phyloP scores from a whole-genome alignment of 1,139 yeast genomes.

The Citeromyces hawaiiensis region DNA sequence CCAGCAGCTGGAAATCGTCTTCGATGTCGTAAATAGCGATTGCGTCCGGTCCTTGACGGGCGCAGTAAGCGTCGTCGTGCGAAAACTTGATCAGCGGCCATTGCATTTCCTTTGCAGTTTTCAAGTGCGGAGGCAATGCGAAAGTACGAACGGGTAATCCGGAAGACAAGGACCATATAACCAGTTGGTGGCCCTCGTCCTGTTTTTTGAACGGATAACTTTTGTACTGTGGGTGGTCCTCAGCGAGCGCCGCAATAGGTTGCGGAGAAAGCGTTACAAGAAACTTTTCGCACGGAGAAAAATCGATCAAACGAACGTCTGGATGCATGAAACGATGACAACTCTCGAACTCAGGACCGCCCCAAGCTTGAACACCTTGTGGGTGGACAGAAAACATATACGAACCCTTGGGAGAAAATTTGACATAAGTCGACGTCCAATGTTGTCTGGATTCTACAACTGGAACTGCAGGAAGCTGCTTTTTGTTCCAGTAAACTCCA shows the following conservation, averaged over 20 bases:
- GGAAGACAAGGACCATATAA: conserved; percentile 83
- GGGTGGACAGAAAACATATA: conserved; percentile 81
- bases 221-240: conserved; percentile 46
- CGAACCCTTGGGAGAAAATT: conserved; percentile 91
- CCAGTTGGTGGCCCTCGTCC: conserved; percentile 87
- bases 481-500: conserved; percentile 82
- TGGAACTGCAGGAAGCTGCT: conserved; percentile 60
- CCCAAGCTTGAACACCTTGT: conserved; percentile 95
- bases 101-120: conserved; percentile 59
- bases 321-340: conserved; percentile 77
- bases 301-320: conserved; percentile 79
- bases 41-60: conserved; percentile 90
- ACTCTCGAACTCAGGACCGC: conserved; percentile 70
- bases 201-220: conserved; percentile 76
- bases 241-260: conserved; percentile 62
- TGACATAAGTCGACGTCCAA: conserved; percentile 80
- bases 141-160: conserved; percentile 83
- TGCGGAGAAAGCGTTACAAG: conserved; percentile 85
- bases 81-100: conserved; percentile 99
- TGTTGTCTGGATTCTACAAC: conserved; percentile 68
- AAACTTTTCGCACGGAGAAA: conserved; percentile 85
- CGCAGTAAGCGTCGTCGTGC: conserved; percentile 84
- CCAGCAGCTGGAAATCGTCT: conserved; percentile 59
- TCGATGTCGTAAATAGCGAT: conserved; percentile 68
- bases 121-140: conserved; percentile 73